A percentile compares a stretch with the other conserved stretches of the same genome.
Conservation (phyloP, 345 rosid species). For the Boechera stricta region DNA sequence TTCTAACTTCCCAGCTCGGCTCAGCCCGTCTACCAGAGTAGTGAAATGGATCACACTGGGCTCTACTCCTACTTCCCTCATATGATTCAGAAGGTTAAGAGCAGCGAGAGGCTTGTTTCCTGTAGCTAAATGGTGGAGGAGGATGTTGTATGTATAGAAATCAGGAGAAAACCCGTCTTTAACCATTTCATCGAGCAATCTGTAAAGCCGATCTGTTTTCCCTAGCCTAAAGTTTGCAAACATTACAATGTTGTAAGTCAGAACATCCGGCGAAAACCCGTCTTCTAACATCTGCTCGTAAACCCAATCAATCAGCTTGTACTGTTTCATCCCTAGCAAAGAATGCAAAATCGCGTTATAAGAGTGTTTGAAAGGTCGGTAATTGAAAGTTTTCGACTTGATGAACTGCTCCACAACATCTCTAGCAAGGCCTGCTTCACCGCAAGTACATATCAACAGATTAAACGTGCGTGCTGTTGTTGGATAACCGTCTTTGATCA, state of each 20-base stretch:
- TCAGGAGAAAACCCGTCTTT: conserved; percentile 71
- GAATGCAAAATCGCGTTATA: conserved; percentile 76
- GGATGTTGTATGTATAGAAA: conserved; percentile 78
- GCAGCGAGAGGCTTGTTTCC: conserved; percentile 84
- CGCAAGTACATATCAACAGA: conserved; percentile 75
- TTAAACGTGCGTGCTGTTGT: conserved; percentile 82
- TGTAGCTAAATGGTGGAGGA: conserved; percentile 82
- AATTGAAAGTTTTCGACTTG: conserved; percentile 74
- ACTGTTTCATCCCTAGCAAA: conserved; percentile 60
- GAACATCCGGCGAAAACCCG: conserved; percentile 62
- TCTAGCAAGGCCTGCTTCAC: conserved; percentile 74
- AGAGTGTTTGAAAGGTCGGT: conserved; percentile 77
- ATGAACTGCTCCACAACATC: conserved; percentile 80
- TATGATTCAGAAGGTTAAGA: conserved; percentile 70
- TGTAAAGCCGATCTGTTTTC: conserved; percentile 63
- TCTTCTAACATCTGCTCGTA: conserved; percentile 73
- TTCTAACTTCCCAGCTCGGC: conserved; percentile 88
- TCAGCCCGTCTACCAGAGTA: conserved; percentile 82
- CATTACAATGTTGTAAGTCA: conserved; percentile 76
- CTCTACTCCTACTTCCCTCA: conserved; percentile 71
- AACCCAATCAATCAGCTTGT: conserved; percentile 90
- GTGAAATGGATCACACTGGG: conserved; percentile 81
- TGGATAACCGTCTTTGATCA: conserved; percentile 76
- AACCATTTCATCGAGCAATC: conserved; percentile 79
- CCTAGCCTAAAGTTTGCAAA: conserved; percentile 80